Evolutionary conservation across 805 yeast genomes (phyloP), one percentile per base, ranked within the genome.

Genomic region (Candida quercuum): DNA sequence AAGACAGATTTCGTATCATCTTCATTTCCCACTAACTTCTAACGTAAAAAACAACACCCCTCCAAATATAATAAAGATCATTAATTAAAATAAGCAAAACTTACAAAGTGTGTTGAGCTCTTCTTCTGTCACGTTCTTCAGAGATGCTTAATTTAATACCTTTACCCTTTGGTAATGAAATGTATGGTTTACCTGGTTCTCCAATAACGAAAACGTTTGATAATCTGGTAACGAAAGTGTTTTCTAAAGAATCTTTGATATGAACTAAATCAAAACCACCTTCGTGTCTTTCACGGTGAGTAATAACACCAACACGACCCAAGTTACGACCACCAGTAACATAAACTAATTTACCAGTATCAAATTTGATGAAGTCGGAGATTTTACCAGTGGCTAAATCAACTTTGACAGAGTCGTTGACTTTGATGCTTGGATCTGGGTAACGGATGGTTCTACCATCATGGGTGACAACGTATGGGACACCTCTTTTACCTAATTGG

Each of bases 381-480:
- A 88, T 81, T 80, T 91, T 91, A 71, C 97, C 97, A 55, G 96
- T 71, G 59, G 91, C 95, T 64, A 91, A 77, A 74, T 91, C 96
- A 66, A 91, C 74, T 82, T 89, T 89, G 66, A 91, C 96, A 59
- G 98, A 86, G 77, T 91, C 99, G 81, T 93, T 89, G 65, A 87
- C 88, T 76, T 78, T 91, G 82, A 91, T 81, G 59, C 73, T 71
- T 73, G 99, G 99, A 69, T 91, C 98, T 71, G 98, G 98, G 86
- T 89, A 91, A 75, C 98, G 89, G 78, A 91, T 75, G 67, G 99
- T 91, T 82, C 99, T 89, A 74, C 99, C 98, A 67, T 91, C 99
- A 82, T 91, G 99, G 66, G 99, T 91, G 57, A 91, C 98, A 65
- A 86, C 83, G 84, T 86, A 91, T 66, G 99, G 99, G 62, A 91